Base-by-base conservation (phyloP, 1,139 yeast species). In the Eremothecium sinecaudum region DNA sequence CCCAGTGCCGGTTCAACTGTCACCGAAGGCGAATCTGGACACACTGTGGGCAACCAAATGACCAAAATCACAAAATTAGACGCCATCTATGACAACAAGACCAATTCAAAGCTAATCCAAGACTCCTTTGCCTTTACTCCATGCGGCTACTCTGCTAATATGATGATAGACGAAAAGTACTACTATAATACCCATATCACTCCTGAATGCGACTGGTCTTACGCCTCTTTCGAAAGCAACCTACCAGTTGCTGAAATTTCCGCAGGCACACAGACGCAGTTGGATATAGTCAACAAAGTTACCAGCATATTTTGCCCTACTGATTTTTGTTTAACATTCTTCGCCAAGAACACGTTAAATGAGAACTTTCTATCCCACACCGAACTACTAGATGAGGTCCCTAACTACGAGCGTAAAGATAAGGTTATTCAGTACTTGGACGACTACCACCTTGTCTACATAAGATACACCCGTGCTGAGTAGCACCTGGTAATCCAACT, bases 81-180 rank as follows among this genome's bases (percentile, higher is more conserved):
- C 59, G 54, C 66, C 29, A 55, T 86, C 26, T 80, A 80, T 50
- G 47, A 47, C 24, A 38, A 42, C 26, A 39, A 37, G 15, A 43
- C 48, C 16, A 59, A 63, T 34, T 51, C 57, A 11, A 43, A 51
- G 2, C 55, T 59, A 19, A 71, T 71, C 53, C 84, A 78, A 50
- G 97, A 87, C 63, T 83, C 95, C 4, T 90, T 86, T 62, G 79
- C 93, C 19, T 90, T 90, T 58, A 67, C 82, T n/a, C 98, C 98
- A 2, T 90, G 97, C 60, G 98, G 98, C 11, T 90, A 75, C 55
- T 83, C 95, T 2, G 82, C 95, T 33, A 90, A 90, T 59, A 79
- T 92, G 18, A 64, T 84, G 31, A 60, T 81, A 34, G 64, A 72
- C 36, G 70, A 66, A 14, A 71, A 72, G 16, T 72, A 71, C 56